These are phyloP conservation scores for Hamigera avellanea DNA, from an alignment of 495 filamentous ascomycete genomes.

Conservation along the genomic window DNA sequence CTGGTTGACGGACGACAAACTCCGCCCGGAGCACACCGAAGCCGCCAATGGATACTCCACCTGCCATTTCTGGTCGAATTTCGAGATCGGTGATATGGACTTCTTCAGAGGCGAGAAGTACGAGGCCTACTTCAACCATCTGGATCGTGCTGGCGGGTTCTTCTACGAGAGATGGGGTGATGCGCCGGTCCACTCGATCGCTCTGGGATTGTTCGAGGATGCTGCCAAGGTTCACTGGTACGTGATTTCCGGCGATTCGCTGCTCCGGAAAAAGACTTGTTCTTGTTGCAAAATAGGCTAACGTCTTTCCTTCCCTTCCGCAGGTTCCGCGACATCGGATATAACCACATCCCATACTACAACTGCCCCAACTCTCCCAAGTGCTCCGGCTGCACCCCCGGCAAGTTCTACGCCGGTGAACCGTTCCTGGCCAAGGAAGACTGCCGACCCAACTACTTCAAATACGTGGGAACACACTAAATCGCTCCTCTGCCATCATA, in stretches of 20 bases:
- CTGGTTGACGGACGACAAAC: slow-evolving; percentile 72
- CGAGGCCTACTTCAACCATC: slow-evolving; percentile 90
- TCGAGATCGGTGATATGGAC: slow-evolving; percentile 90
- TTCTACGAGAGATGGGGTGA: slow-evolving; percentile 99
- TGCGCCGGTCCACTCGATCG: slow-evolving; percentile 93
- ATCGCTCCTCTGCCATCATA: not conserved
- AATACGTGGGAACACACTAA: slow-evolving; percentile 74
- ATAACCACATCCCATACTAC: slow-evolving; percentile 96
- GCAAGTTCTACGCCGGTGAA: slow-evolving; percentile 80
- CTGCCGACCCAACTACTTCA: slow-evolving; percentile 94
- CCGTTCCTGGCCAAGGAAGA: slow-evolving; percentile 78
- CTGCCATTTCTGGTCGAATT: slow-evolving; percentile 99
- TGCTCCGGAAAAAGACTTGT: no score
- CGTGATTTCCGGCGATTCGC: no score
- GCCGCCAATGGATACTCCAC: slow-evolving; percentile 89
- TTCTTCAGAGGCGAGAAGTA: slow-evolving; percentile 92
- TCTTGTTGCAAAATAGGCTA: not conserved
- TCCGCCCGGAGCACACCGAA: slow-evolving; percentile 66
- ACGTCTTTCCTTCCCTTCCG: not conserved
- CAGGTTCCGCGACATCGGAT: slow-evolving; percentile 99
- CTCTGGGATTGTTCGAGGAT: slow-evolving; percentile 89
- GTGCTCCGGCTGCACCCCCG: slow-evolving; percentile 78
- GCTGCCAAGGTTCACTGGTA: slow-evolving; percentile 89
- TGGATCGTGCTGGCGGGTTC: slow-evolving; percentile 92
- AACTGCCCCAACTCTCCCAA: slow-evolving; percentile 97